Evolutionary conservation across 805 yeast genomes (phyloP), one percentile per base, ranked within the genome.

Genomic region (Sungouiella blattae): DNA sequence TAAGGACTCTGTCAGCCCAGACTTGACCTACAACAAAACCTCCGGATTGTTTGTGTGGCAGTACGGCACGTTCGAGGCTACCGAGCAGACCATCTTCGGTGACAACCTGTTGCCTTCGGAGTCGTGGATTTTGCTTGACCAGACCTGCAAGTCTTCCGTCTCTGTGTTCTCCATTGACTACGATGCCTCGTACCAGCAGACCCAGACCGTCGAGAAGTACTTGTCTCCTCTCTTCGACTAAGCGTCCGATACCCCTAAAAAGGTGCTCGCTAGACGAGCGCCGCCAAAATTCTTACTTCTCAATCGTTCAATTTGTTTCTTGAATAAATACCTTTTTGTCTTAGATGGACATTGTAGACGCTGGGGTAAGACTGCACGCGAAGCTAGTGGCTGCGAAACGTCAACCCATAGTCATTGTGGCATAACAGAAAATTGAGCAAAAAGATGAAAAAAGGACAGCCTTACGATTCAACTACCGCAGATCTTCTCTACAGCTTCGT

Each of bases 101-200:
- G 52, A 56, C 44, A 41, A 51, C 39, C 50, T 52, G 36, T 44
- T 48, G 44, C 52, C 51, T n/a, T 41, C 48, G 9, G 52, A 48
- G 44, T 29, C 43, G 2, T 42, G 60, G 62, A 26, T 64, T 17
- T 46, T 60, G 24, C 33, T 24, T 26, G 33, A 49, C 24, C 49
- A 44, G 25, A 40, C 41, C 20, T 76, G 81, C 59, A 53, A 60
- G 40, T 41, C 72, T 15, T 49, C 78, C 4, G 60, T 75, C 40
- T 57, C 74, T 30, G 61, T 64, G n/a, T 74, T 73, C 57, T 58
- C 71, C 20, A 56, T 72, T 45, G 81, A 75, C 50, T 55, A 61
- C 41, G 75, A 68, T 47, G 71, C 73, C 28, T 49, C 47, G 45
- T 32, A 43, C 37, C 28, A 46, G 34, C 49, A 46, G 28, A 30